Base-by-base conservation (phyloP, 2,329 filamentous ascomycete genomes). In the Pseudogymnoascus sp. region DNA sequence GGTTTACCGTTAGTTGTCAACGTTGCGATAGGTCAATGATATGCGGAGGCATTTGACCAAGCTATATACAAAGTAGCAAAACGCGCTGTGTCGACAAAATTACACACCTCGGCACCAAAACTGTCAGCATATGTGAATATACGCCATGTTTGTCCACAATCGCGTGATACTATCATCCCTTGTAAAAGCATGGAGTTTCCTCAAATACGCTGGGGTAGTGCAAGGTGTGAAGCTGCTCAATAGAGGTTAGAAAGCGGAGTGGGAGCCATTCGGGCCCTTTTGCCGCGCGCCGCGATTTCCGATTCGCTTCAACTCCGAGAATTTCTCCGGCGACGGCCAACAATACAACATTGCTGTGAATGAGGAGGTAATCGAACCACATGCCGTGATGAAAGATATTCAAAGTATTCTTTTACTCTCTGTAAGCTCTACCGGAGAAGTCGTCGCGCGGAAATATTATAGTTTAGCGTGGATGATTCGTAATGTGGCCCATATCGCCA, bases 111-210 rank as follows among this genome's bases (percentile, higher is more conserved):
- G 45, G 45, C 13, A 45, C 10, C 21, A 45, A 45, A 45, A 12
- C 21, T 21, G 21, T 8, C 8, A 31, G 12, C 25, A 15, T 7
- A 31, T 52, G 13, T 31, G 67, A 7, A 69, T 66, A 45, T 69
- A 67, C 29, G 60, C 59, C 67, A 69, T 68, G 25, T 27, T 59
- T 29, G 60, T 42, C 27, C 60, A 37, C 15, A 40, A 25, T 42
- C 29, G 39, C 37, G 60, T 31, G 45, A 52, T 52, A 52, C 45
- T 3, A 2, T 25, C n/a, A 52, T 52, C 13, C 45, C 45, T 52
- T 52, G 45, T 2, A 52, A 52, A 31, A 8, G 31, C 27, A 31
- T 15, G 45, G 13, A 52, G 27, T 31, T 52, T 31, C 7, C 4
- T 52, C 25, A 3, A 31, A 27, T 31, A 4, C 13, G 45, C 45